A percentile compares a stretch with the other conserved stretches of the same genome.
Evolutionary conservation across 164 flowering plant species (phyloP).

Genomic region (Umbilicus rupestris): DNA sequence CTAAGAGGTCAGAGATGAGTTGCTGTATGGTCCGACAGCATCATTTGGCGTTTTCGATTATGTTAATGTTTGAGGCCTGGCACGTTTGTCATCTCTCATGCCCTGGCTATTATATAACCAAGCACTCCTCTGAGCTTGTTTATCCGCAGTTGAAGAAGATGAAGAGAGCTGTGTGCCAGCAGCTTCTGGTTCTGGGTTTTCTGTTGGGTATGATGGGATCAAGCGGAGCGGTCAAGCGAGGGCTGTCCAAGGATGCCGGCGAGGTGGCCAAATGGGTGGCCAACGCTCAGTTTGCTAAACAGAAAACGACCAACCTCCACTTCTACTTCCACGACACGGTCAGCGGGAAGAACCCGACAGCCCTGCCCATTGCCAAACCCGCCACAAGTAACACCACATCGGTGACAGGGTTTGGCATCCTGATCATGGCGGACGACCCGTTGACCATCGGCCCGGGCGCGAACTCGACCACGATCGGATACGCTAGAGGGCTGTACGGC

Average conservation of each 20-base stretch:
- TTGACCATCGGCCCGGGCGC: constrained; percentile 34
- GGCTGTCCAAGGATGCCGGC: not conserved
- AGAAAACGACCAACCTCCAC: constrained; percentile 25
- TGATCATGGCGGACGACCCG: constrained; percentile 36
- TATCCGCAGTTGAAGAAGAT: not conserved
- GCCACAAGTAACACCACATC: constrained; percentile 13
- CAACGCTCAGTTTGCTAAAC: constrained; percentile 2
- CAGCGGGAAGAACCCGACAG: constrained; percentile 25
- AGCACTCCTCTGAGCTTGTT: not conserved
- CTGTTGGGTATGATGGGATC: not conserved
- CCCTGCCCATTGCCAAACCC: constrained; percentile 26
- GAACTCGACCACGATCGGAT: constrained; percentile 31
- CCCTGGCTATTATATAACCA: not conserved
- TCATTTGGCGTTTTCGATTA: not conserved
- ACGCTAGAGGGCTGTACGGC: constrained; percentile 44
- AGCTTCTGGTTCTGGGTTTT: not conserved
- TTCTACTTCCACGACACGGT: constrained; percentile 47
- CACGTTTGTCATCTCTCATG: too few species aligned
- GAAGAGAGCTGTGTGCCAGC: not conserved
- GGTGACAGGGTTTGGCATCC: constrained; percentile 27
- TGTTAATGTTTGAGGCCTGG: not conserved
- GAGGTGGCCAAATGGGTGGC: not conserved
- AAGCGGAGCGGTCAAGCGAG: not conserved
- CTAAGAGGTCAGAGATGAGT: not conserved
- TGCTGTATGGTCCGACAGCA: not conserved